Evolutionary conservation across 441 rosid genomes (phyloP), one percentile per base, ranked within the genome.

Genomic region (Gossypium schwendimanii): DNA sequence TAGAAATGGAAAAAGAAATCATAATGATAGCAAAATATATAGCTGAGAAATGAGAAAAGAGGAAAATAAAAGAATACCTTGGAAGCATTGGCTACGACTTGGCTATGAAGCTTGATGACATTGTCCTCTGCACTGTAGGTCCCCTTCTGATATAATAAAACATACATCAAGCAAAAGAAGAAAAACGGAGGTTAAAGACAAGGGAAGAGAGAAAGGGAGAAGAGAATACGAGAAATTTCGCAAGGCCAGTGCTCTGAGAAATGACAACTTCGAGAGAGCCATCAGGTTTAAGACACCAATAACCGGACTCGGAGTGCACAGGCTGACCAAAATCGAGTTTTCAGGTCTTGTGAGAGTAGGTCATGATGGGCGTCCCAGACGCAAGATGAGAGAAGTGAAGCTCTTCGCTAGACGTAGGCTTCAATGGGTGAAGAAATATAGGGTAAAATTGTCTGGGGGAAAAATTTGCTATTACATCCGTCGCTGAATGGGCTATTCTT

Each of bases 291-390:
- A 92, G 92, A 44, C 91, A 82, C 84, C 89, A 89, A 82, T 80
- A 91, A 26, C 97, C 94, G 68, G 84, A 81, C 80, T 88, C 94
- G 2, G 89, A 85, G 69, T 91, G 97, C 94, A 91, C 85, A n/a
- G 97, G 89, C 69, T 80, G 86, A 36, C 90, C 90, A 31, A 89
- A 82, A 71, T 49, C 73, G 47, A 88, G 70, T 36, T 84, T 88
- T 91, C 93, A 88, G 18, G 97, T 88, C 84, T 80, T 89, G 64
- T 91, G 92, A 26, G 81, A 69, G 68, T 91, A 91, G 20, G 84
- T 72, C 50, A 91, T 85, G 75, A 88, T 93, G 7, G 97, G 91
- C 93, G 87, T 63, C 60, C 31, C 72, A 24, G 54, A 10, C 63
- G 87, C 88, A 53, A 91, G 73, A 69, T 87, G 87, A 52, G 81